These are phyloP conservation scores for Limtongozyma cylindracea DNA, from an alignment of 805 yeast species.

Conservation along the genomic window DNA sequence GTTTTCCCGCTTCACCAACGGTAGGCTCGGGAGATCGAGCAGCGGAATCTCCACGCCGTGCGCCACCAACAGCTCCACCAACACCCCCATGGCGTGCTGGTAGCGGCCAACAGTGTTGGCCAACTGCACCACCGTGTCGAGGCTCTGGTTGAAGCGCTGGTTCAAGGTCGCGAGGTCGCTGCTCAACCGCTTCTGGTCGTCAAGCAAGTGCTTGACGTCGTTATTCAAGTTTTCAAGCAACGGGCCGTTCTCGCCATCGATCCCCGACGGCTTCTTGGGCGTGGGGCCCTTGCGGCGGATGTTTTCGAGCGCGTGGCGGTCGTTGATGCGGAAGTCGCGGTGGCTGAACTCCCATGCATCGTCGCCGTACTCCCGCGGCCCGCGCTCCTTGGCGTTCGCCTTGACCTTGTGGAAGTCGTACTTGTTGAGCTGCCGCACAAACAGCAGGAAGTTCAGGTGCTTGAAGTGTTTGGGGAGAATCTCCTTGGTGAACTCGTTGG, in stretches of 20 bases:
- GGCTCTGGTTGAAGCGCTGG: conserved; percentile 32
- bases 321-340: conserved; percentile 61
- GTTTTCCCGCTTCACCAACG: not conserved
- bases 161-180: conserved; percentile 10
- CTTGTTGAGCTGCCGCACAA: conserved; percentile 87
- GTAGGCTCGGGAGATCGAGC: conserved; percentile 24
- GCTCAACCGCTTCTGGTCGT: conserved; percentile 5
- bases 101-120: conserved; percentile 32
- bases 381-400: conserved; percentile 33
- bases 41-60: conserved; percentile 49
- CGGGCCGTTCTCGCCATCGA: too few species aligned
- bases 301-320: conserved; percentile 57
- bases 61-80: conserved; percentile 22
- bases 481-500: conserved; percentile 72
- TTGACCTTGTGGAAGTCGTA: conserved; percentile 95
- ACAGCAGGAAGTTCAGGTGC: conserved; percentile 83
- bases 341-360: conserved; percentile 91
- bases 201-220: conserved; percentile 1
- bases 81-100: conserved; percentile 20
- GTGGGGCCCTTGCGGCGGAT: conserved; percentile 66
- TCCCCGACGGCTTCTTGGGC: conserved; percentile 10
- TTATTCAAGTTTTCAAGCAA: conserved; percentile 1
- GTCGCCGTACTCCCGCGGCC: conserved; percentile 31
- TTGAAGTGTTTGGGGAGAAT: conserved; percentile 84
- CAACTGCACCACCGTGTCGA: conserved; percentile 32